A percentile compares a stretch with the other conserved stretches of the same genome.
Conservation (phyloP, 2,329 filamentous ascomycete genomes). For the Diaporthe velutina region DNA sequence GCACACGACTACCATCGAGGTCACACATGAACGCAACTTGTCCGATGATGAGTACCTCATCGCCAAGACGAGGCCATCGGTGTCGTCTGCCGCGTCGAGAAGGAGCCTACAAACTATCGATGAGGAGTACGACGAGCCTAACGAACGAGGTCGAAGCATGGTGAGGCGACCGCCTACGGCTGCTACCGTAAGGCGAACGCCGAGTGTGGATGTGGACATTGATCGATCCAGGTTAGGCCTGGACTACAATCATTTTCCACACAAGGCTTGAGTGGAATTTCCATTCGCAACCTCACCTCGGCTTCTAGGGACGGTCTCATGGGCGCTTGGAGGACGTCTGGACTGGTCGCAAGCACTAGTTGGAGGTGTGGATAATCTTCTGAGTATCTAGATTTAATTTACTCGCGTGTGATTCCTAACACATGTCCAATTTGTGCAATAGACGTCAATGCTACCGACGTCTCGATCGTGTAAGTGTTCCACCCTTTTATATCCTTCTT, state of each 20-base stretch:
- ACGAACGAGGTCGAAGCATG: conserved; percentile 6
- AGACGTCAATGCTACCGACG: background rate
- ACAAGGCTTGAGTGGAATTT: background rate
- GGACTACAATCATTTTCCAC: background rate
- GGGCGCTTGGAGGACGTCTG: background rate
- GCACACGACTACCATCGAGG: conserved; percentile 22
- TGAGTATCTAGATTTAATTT: background rate
- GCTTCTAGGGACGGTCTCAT: background rate
- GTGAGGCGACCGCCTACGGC: conserved; percentile 9
- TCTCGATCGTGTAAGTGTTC: background rate
- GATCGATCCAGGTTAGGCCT: conserved; percentile 23
- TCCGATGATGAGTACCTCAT: conserved; percentile 1
- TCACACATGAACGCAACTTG: conserved; percentile 8
- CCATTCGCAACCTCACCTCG: background rate
- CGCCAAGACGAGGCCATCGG: conserved; percentile 6
- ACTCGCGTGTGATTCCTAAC: background rate
- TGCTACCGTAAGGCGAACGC: background rate
- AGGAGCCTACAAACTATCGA: conserved; percentile 5
- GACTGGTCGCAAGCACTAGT: background rate
- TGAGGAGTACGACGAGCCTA: conserved; percentile 3
- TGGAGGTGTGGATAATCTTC: background rate
- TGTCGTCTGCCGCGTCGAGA: conserved; percentile 7
- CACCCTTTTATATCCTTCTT: background rate
- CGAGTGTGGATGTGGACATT: conserved; percentile 25
- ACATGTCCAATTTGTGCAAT: background rate